Percentiles rank a stretch among this genome's conserved stretches.
These are phyloP conservation scores for Schizophyllum commune DNA, from an alignment of 1,284 basidiomycete species.

Conservation along the genomic window DNA sequence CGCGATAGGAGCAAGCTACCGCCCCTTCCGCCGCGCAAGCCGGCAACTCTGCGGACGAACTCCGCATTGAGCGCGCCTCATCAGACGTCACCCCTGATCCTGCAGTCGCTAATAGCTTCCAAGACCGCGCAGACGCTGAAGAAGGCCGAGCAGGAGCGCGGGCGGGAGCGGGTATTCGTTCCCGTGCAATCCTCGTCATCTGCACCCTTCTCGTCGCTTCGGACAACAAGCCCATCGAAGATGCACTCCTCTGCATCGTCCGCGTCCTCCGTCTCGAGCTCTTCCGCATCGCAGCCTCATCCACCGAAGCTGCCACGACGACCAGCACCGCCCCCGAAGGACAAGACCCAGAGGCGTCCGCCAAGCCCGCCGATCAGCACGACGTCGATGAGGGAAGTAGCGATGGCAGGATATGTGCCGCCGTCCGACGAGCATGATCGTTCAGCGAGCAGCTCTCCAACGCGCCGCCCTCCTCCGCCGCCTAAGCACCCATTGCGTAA, in stretches of 20 bases:
- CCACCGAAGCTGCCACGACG: background rate
- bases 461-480: background rate
- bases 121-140: constrained; percentile 62
- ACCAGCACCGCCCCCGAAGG: background rate
- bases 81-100: constrained; percentile 51
- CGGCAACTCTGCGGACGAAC: constrained; percentile 15
- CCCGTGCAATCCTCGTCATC: background rate
- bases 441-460: background rate
- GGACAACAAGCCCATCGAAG: background rate
- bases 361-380: background rate
- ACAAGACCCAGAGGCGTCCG: background rate
- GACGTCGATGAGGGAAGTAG: background rate
- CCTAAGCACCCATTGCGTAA: background rate
- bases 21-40: constrained; percentile 12
- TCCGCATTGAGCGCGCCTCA: constrained; percentile 29
- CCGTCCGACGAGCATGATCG: background rate
- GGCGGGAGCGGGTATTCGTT: background rate
- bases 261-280: background rate
- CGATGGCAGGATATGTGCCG: background rate
- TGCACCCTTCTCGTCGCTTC: background rate
- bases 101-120: constrained; percentile 61
- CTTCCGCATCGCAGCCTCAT: background rate
- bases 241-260: background rate
- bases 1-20: constrained; percentile 5
- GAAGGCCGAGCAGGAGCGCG: constrained; percentile 58